These are phyloP conservation scores for Vigna hirtella DNA, from an alignment of 306 rosid genomes.

Conservation along the genomic window DNA sequence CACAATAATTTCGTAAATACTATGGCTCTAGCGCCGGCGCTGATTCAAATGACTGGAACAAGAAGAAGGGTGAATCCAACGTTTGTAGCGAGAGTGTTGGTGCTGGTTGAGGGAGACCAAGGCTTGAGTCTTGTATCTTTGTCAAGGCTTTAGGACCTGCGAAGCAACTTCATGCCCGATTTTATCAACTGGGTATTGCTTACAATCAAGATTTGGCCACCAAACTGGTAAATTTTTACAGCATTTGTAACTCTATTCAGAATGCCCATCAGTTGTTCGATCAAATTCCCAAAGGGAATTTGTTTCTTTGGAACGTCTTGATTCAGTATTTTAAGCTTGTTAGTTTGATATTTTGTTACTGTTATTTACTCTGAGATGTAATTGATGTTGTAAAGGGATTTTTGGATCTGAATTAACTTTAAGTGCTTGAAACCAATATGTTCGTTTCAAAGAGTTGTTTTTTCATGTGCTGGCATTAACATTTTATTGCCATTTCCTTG, in stretches of 20 bases:
- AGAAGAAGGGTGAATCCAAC: no score
- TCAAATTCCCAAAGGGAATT: constrained; percentile 64
- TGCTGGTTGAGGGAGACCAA: no score
- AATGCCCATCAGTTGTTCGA: constrained; percentile 70
- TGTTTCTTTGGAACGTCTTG: constrained; percentile 81
- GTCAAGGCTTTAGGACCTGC: constrained; percentile 64
- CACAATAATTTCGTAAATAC: no score
- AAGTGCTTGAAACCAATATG: neutral
- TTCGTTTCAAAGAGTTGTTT: neutral
- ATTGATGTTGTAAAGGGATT: neutral
- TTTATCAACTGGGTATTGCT: constrained; percentile 65
- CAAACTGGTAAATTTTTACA: constrained; percentile 60
- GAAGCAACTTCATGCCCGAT: constrained; percentile 67
- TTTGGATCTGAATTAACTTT: neutral
- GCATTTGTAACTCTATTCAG: constrained; percentile 51
- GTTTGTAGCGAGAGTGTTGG: no score
- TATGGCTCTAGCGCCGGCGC: no score
- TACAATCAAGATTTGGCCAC: constrained; percentile 55
- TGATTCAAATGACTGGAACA: no score
- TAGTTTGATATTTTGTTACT: neutral
- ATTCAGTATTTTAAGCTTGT: constrained; percentile 35
- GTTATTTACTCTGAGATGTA: neutral
- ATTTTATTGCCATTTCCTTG: constrained; percentile 25
- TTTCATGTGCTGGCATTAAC: no score
- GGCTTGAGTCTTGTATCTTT: constrained; percentile 60